These are phyloP conservation scores for Adiantum capillusveneris DNA, from an alignment of 75 land plant species.

Conservation along the genomic window DNA sequence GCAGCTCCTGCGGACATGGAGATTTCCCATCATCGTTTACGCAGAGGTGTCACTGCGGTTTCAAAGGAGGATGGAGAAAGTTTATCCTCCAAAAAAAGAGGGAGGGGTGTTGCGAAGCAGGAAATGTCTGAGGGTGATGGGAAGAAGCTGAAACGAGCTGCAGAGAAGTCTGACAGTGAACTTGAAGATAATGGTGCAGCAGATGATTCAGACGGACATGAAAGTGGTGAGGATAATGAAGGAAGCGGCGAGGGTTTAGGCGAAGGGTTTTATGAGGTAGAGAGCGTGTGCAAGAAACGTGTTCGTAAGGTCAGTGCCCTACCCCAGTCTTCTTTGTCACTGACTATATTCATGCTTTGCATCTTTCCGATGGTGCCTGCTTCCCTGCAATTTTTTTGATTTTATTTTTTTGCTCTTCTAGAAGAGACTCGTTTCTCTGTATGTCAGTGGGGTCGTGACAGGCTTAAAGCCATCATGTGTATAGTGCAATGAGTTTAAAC, in stretches of 20 bases:
- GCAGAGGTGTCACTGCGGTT: too few species aligned
- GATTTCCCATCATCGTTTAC: too few species aligned
- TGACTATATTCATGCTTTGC: not conserved
- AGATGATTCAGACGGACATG: constrained; percentile 8
- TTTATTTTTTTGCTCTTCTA: too few species aligned
- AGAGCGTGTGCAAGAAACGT: constrained; percentile 48
- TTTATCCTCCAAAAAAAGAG: not conserved
- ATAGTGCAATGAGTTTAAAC: too few species aligned
- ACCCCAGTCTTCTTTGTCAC: not conserved
- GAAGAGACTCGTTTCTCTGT: too few species aligned
- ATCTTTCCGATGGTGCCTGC: too few species aligned
- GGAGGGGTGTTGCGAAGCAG: constrained; percentile 2
- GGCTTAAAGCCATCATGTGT: too few species aligned
- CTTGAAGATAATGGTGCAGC: constrained; percentile 12
- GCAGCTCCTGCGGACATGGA: too few species aligned
- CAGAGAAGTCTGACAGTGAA: not conserved
- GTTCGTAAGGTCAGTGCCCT: constrained; percentile 37
- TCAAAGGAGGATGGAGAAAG: constrained; percentile 3
- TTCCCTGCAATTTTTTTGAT: too few species aligned
- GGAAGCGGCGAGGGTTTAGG: constrained; percentile 4
- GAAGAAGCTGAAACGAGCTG: constrained; percentile 3
- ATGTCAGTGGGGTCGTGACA: too few species aligned
- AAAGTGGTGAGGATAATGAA: not conserved
- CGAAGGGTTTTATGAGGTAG: constrained; percentile 51
- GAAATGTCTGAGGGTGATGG: constrained; percentile 10